These are phyloP conservation scores for Calycina marina DNA, from an alignment of 2,329 filamentous ascomycete genomes.

Conservation along the genomic window DNA sequence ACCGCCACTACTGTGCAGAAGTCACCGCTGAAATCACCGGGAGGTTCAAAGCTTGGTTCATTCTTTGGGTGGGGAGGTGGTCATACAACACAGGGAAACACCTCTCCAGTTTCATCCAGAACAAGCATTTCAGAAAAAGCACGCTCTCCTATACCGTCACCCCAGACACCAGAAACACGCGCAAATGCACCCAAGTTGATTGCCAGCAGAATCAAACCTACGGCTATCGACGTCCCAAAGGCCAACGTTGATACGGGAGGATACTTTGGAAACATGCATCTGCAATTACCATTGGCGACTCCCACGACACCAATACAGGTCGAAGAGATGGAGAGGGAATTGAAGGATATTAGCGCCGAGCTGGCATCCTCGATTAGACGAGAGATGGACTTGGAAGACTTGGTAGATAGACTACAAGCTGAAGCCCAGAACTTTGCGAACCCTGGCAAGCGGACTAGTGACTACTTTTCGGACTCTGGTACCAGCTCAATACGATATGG, in stretches of 20 bases:
- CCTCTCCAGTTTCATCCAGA: conserved; percentile 40
- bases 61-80: conserved; percentile 55
- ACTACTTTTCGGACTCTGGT: conserved; percentile 96
- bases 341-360: conserved; percentile 86
- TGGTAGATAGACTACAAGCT: conserved; percentile 76
- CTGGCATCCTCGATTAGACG: conserved; percentile 83
- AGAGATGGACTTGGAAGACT: conserved; percentile 92
- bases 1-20: conserved; percentile 17
- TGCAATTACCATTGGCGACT: conserved; percentile 20
- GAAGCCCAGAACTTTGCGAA: conserved; percentile 47
- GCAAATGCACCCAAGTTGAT: conserved; percentile 16
- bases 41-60: conserved; percentile 38
- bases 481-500: conserved; percentile 63
- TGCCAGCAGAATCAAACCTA: conserved; percentile 23
- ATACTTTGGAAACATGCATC: conserved; percentile 19
- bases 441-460: conserved; percentile 64
- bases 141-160: conserved; percentile 42
- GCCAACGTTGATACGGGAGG: conserved; percentile 27
- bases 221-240: conserved; percentile 21
- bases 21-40: conserved; percentile 32
- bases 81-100: too few species aligned
- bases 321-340: conserved; percentile 84
- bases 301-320: conserved; percentile 39
- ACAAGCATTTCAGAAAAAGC: conserved; percentile 46
- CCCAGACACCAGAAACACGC: conserved; percentile 22